Base-by-base conservation (phyloP, 306 rosid species). In the Myrica gale region DNA sequence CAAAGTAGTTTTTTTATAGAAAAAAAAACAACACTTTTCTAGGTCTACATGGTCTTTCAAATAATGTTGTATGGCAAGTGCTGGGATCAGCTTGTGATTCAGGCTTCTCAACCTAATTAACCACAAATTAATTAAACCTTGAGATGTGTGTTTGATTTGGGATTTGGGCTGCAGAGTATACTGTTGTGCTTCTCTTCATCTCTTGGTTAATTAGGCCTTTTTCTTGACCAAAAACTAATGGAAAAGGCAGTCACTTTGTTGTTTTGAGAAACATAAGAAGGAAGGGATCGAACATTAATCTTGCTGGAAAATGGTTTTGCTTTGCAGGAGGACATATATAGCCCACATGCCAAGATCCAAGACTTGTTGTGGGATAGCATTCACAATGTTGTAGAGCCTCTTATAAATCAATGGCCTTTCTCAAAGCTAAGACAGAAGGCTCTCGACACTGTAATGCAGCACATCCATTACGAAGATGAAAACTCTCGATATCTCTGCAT, bases 401-500 rank as follows among this genome's bases (percentile, higher is more conserved):
- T 90, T 74, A 81, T 90, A 9, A 71, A 26, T 83, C 78, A 68
- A 2, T 88, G 93, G 96, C 93, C 96, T 7, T 85, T 75, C 61
- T 85, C 88, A 20, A 88, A 85, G 80, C 81, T 90, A 2, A 89
- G 97, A 77, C 67, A 76, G 20, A 90, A 80, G 78, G 93, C 92
- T 61, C 87, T 92, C 6, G 1, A 62, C 53, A 76, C 71, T 53
- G 88, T 86, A 57, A 88, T 92, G 85, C 69, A 86, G 2, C 92
- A 90, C 68, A 89, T 92, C 13, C 97, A 90, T 78, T 84, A 87
- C 1, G 96, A 92, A 74, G 96, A 90, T 77, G 66, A 90, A 74
- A 84, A 74, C 72, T 85, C 96, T 17, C 81, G 81, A 39, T 92
- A 92, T 50, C 21, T 90, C n/a, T 87, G 96, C 67, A 55, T 92